A percentile compares a stretch with the other conserved stretches of the same genome.
Evolutionary conservation across 345 rosid species (phyloP).

Genomic region (Cardiospermum halicacabum): DNA sequence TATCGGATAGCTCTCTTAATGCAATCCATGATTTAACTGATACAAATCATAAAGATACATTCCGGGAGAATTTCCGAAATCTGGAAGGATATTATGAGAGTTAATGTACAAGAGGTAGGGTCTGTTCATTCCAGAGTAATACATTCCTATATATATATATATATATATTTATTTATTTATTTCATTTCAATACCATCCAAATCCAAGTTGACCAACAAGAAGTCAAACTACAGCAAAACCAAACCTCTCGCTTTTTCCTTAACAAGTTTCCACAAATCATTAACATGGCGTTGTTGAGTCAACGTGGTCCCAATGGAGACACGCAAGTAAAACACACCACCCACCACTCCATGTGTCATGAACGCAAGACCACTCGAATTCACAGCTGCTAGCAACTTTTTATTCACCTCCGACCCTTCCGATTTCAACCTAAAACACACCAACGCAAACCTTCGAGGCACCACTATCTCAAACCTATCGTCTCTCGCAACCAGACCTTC

Average conservation of each 20-base stretch:
- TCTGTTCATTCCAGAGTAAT: too few relatives aligned
- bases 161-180: too few relatives aligned
- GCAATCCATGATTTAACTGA: too few relatives aligned
- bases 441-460: conserved; percentile 28
- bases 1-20: too few relatives aligned
- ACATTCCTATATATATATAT: too few relatives aligned
- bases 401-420: background rate
- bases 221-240: background rate
- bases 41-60: too few relatives aligned
- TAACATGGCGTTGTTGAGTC: conserved; percentile 23
- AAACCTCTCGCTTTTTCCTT: conserved; percentile 15
- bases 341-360: conserved; percentile 23
- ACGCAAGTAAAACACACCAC: conserved; percentile 14
- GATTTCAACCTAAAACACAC: conserved; percentile 35
- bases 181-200: too few relatives aligned
- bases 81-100: too few relatives aligned
- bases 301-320: conserved; percentile 21
- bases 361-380: conserved; percentile 26
- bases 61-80: too few relatives aligned
- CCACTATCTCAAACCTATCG: conserved; percentile 23
- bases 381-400: conserved; percentile 14
- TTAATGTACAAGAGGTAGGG: too few relatives aligned
- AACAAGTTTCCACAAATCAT: conserved; percentile 27
- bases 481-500: conserved; percentile 24
- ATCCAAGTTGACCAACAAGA: too few relatives aligned